Evolutionary conservation across 768 basidiomycete species (phyloP).

Genomic region (Termitomyces sp.): DNA sequence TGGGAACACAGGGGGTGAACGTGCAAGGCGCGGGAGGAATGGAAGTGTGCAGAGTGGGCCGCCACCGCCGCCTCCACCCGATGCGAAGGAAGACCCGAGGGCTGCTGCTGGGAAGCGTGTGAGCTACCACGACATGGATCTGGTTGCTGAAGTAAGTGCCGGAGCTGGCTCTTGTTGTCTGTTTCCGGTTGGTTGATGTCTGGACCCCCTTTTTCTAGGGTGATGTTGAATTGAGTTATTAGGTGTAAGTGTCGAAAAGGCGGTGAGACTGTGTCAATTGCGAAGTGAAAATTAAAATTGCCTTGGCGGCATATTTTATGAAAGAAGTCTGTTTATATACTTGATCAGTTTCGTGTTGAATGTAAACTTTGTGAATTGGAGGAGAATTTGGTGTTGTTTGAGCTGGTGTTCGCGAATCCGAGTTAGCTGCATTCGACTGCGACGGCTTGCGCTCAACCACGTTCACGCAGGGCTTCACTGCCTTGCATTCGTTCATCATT

Average conservation of each 20-base stretch:
- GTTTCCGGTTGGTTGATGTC: constrained; percentile 1
- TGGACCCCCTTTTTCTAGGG: constrained; percentile 30
- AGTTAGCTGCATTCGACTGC: not conserved
- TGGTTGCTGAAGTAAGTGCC: constrained; percentile 66
- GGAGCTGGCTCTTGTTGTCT: constrained; percentile 6
- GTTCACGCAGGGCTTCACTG: constrained; percentile 5
- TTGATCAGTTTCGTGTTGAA: not conserved
- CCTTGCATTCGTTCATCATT: constrained; percentile 3
- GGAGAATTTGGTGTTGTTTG: constrained; percentile 30
- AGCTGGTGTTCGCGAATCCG: constrained; percentile 11
- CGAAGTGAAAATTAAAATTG: not conserved
- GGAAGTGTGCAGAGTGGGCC: constrained; percentile 35
- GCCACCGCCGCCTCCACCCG: constrained; percentile 77
- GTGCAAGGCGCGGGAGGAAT: constrained; percentile 31
- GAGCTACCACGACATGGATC: constrained; percentile 95
- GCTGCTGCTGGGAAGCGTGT: constrained; percentile 85
- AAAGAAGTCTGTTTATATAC: not conserved
- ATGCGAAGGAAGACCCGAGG: constrained; percentile 89
- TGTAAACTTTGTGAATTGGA: not conserved
- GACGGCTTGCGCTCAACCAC: constrained; percentile 4
- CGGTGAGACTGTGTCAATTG: not conserved
- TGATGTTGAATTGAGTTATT: constrained; percentile 57
- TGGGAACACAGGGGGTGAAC: constrained; percentile 37
- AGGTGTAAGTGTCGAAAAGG: constrained; percentile 6
- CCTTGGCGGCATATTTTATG: not conserved